These are phyloP conservation scores for Elsinoe perseae DNA, from an alignment of 2,329 filamentous ascomycete genomes.

Conservation along the genomic window DNA sequence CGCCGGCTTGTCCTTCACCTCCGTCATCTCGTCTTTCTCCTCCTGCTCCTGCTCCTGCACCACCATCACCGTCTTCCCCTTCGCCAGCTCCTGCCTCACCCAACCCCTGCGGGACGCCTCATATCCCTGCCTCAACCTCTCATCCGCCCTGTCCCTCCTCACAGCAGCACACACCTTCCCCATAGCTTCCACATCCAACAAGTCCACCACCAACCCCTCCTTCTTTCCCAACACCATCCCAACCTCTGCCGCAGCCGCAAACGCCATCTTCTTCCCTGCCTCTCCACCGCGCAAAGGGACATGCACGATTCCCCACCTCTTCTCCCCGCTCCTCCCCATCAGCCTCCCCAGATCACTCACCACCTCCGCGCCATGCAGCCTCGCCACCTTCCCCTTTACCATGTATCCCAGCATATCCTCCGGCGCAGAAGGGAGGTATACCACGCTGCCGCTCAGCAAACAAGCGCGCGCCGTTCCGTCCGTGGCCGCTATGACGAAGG, in stretches of 20 bases:
- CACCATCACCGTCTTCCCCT: background rate
- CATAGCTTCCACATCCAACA: background rate
- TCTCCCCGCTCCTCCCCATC: background rate
- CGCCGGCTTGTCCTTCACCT: background rate
- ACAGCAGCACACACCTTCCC: background rate
- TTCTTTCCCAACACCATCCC: background rate
- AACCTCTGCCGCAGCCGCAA: background rate
- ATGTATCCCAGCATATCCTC: background rate
- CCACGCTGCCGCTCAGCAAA: background rate
- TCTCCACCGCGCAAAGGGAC: background rate
- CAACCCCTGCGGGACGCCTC: background rate
- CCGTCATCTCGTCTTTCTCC: background rate
- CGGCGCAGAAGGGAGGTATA: background rate
- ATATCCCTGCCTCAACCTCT: background rate
- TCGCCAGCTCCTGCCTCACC: background rate
- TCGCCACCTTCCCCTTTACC: background rate
- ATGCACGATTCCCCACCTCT: background rate
- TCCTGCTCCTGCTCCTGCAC: background rate
- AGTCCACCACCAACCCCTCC: background rate
- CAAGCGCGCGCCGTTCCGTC: background rate
- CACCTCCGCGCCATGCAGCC: constrained; percentile 2
- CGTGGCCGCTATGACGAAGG: background rate
- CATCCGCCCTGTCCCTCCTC: background rate
- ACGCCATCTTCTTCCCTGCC: background rate
- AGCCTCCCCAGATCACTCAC: background rate